Percentiles rank a stretch among this genome's conserved stretches.
Conservation (phyloP, 345 rosid genomes). For the Aquilaria malaccensis region DNA sequence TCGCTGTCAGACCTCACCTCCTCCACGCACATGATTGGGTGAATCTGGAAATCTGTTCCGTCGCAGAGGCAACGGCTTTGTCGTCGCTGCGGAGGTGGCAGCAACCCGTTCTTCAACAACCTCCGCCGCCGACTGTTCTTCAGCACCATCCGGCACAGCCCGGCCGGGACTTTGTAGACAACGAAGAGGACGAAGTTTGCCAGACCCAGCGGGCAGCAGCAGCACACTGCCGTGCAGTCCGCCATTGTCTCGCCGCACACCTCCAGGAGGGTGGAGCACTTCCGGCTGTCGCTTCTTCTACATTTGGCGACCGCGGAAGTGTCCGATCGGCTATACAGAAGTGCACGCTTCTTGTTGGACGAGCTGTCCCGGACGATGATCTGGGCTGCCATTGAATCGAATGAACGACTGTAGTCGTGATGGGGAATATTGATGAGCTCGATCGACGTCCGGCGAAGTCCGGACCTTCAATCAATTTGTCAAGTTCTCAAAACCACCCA, state of each 20-base stretch:
- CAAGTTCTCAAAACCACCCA: no score
- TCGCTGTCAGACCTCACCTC: neutral
- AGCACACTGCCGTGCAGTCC: conserved; percentile 66
- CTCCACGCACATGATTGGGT: conserved; percentile 21
- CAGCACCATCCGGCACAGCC: conserved; percentile 43
- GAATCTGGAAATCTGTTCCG: conserved; percentile 25
- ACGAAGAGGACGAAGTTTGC: conserved; percentile 47
- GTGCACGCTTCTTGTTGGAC: no score
- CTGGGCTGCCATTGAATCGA: no score
- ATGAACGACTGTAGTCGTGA: no score
- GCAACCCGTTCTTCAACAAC: conserved; percentile 22
- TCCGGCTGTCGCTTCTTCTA: conserved; percentile 1
- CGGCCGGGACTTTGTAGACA: conserved; percentile 45
- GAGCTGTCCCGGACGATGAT: no score
- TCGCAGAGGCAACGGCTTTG: conserved; percentile 14
- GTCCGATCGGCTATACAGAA: conserved; percentile 9
- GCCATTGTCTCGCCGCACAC: conserved; percentile 54
- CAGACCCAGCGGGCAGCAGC: conserved; percentile 64
- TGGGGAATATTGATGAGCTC: no score
- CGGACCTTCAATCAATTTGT: no score
- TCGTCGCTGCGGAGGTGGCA: conserved; percentile 20
- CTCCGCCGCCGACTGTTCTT: conserved; percentile 27
- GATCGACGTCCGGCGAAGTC: no score
- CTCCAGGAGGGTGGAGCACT: conserved; percentile 25
- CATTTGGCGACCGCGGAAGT: neutral